Evolutionary conservation across 2,329 filamentous ascomycete species (phyloP), one percentile per base, ranked within the genome.

Genomic region (Aspergillus spinulosporus): DNA sequence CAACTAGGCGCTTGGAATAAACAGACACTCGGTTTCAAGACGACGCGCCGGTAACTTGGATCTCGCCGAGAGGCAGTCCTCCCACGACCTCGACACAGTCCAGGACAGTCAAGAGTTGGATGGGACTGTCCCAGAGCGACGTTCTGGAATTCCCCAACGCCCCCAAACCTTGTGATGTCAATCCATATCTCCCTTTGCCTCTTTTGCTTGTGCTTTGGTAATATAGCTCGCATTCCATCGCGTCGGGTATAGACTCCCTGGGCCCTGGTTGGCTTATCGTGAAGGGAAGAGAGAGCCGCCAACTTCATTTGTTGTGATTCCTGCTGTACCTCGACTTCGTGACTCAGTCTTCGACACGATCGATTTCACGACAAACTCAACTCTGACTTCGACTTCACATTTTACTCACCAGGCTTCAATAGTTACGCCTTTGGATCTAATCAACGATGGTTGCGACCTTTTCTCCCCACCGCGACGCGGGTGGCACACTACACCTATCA

Each of bases 401-500:
- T 42, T 49, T 34, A 15, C 15, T 15, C n/a, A 14, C 11, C 29
- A 9, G n/a, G 28, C 40, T 14, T 21, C 15, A 28, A 46, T 15
- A 40, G 21, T 31, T 31, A 34, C n/a, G 7, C 43, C 29, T 40
- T 37, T 12, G 12, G 29, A 14, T 9, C 28, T 43, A 21, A 43
- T 14, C 26, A 36, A 55, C 12, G 49, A 79, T 79, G 76, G 76
- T 78, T 62, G 74, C 75, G 60, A 78, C 76, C 50, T 78, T 78
- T 61, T 79, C 77, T 64, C 76, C 77, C 58, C 77, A 79, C 66
- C 76, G 75, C 58, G 76, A 79, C 70, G 74, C 74, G 49, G 88
- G 89, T 71, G 90, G 90, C 68, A 93, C 90, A 57, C 81, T 96
- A 66, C 91, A 94, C 68, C 81, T 96, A 66, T 87, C 91, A 62